These are phyloP conservation scores for Teunomyces aglyptinius DNA, from an alignment of 805 yeast genomes.

Conservation along the genomic window DNA sequence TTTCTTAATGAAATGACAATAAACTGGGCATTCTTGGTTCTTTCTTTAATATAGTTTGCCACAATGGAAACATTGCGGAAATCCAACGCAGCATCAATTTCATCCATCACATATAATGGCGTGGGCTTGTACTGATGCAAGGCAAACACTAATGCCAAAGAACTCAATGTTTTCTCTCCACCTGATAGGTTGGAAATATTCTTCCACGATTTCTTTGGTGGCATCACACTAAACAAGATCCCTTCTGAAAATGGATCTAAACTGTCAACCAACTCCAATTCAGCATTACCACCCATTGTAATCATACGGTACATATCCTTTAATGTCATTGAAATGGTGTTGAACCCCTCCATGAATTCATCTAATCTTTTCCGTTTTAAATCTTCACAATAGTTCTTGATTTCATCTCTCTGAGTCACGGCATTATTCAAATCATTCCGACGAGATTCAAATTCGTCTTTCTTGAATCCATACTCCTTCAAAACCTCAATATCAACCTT, in stretches of 20 bases:
- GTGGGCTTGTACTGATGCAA: slow-evolving; percentile 95
- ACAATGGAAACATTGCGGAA: slow-evolving; percentile 96
- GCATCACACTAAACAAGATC: slow-evolving; percentile 95
- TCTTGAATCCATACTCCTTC: slow-evolving; percentile 70
- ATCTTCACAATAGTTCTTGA: slow-evolving; percentile 61
- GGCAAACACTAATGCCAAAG: slow-evolving; percentile 94
- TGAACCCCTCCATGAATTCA: slow-evolving; percentile 93
- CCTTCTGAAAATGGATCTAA: slow-evolving; percentile 99
- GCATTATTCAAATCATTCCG: slow-evolving; percentile 67
- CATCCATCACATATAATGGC: slow-evolving; percentile 97
- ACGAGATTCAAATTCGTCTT: slow-evolving; percentile 61
- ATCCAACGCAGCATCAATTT: slow-evolving; percentile 97
- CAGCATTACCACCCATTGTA: slow-evolving; percentile 99
- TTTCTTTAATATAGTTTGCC: slow-evolving; percentile 92
- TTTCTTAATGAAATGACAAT: slow-evolving; percentile 92
- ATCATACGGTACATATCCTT: slow-evolving; percentile 98
- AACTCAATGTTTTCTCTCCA: slow-evolving; percentile 95
- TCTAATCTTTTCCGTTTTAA: slow-evolving; percentile 71
- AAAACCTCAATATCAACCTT: slow-evolving; percentile 72
- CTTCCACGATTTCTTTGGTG: slow-evolving; percentile 97
- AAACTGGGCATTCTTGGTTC: slow-evolving; percentile 95
- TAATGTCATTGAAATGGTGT: slow-evolving; percentile 77
- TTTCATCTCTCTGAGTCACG: slow-evolving; percentile 60
- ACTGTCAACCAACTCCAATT: slow-evolving; percentile 89
- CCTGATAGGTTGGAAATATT: slow-evolving; percentile 94